Evolutionary conservation across 306 rosid genomes (phyloP).

Genomic region (Gleditsia sinensis): DNA sequence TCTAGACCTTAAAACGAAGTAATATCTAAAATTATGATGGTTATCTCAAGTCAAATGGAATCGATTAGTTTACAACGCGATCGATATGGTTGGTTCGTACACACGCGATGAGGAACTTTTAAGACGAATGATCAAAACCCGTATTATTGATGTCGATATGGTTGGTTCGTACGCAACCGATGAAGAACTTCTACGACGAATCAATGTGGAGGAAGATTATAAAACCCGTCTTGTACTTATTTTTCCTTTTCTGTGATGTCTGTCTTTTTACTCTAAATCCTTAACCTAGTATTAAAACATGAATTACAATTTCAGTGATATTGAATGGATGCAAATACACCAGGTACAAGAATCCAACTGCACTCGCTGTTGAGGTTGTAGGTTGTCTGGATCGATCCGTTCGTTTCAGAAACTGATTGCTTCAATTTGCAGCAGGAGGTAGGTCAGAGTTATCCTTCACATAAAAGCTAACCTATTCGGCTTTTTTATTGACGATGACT

Average conservation of each 20-base stretch:
- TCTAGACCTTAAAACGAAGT: too few relatives aligned
- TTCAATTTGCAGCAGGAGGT: slow-evolving; percentile 6
- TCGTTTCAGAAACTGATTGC: slow-evolving; percentile 8
- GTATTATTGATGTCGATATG: too few relatives aligned
- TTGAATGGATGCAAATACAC: background rate
- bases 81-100: too few relatives aligned
- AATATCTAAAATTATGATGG: too few relatives aligned
- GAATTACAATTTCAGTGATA: background rate
- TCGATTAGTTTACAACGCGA: too few relatives aligned
- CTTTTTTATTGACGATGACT: background rate
- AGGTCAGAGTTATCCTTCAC: background rate
- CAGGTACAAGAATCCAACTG: background rate
- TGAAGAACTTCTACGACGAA: background rate
- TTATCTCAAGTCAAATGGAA: too few relatives aligned
- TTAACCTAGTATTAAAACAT: too few relatives aligned
- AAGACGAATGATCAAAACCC: too few relatives aligned
- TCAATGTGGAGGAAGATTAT: background rate
- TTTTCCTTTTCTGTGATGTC: too few relatives aligned
- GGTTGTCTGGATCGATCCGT: background rate
- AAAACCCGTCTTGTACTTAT: too few relatives aligned
- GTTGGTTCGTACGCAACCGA: too few relatives aligned
- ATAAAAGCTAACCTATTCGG: background rate
- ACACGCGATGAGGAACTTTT: too few relatives aligned
- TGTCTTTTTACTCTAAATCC: background rate
- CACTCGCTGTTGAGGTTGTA: background rate